Percentiles rank a stretch among this genome's conserved stretches.
Conservation (phyloP, 2,329 filamentous ascomycete species). For the Sclerotinia trifoliorum region DNA sequence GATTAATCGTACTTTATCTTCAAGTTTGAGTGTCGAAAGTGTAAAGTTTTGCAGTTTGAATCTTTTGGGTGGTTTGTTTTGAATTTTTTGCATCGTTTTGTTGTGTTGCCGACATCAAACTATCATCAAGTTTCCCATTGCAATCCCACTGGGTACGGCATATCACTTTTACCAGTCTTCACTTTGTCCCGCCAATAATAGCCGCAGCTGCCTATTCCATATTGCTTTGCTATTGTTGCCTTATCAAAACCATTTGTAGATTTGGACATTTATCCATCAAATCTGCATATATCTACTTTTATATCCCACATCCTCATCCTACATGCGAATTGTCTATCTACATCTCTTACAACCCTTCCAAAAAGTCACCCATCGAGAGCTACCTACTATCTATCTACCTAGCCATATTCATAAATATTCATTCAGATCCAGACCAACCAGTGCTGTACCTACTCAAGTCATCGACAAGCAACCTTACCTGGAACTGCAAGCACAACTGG, state of each 20-base stretch:
- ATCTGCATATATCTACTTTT: not conserved
- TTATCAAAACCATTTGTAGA: not conserved
- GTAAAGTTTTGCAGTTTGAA: conserved; percentile 3
- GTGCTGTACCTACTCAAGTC: no score
- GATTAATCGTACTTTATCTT: not conserved
- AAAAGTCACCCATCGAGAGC: not conserved
- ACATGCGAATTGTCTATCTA: not conserved
- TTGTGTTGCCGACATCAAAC: conserved; percentile 6
- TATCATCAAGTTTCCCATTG: not conserved
- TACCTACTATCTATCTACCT: not conserved
- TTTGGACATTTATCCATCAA: not conserved
- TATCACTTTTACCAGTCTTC: not conserved
- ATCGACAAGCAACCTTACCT: not conserved
- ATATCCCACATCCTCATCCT: not conserved
- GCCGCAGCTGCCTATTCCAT: not conserved
- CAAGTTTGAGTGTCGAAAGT: not conserved
- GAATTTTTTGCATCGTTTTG: not conserved
- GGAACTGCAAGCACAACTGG: not conserved
- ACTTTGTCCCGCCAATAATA: not conserved
- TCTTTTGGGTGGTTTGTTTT: conserved; percentile 7
- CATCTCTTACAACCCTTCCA: not conserved
- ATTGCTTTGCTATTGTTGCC: conserved; percentile 2
- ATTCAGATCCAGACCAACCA: not conserved
- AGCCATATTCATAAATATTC: not conserved
- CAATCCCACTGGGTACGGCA: not conserved